Evolutionary conservation across 1,139 yeast genomes (phyloP), one percentile per base, ranked within the genome.

Genomic region (Yamadazyma triangularis): DNA sequence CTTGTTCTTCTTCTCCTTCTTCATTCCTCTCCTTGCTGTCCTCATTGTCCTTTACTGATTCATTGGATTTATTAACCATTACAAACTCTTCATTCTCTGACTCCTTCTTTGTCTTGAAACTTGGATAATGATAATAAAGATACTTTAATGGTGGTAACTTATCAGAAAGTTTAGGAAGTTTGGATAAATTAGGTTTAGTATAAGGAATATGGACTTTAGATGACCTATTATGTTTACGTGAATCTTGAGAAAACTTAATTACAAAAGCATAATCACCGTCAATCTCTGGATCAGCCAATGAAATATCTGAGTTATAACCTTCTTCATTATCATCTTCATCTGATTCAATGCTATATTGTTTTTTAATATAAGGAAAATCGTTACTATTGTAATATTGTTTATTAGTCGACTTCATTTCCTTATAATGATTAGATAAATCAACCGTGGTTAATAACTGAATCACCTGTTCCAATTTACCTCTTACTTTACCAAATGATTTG

Each of bases 241-340:
- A 23, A 28, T 53, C 54, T 24, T 50, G 50, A 23, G 42, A 48
- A 31, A 44, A 33, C 41, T 70, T 75, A 9, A 79, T 59, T 5
- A 63, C 59, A 44, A 79, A 81, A 0, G 72, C 77, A 46, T 61
- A 62, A 31, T 70, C 65, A 4, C 70, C 75, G 14, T 71, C 60
- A 10, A 70, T 50, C 29, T 63, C 65, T 1, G 81, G 80, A 34
- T 71, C 65, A 0, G 80, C 79, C 20, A 69, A 45, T 0, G 80
- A 73, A 1, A 73, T 55, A 38, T 67, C 73, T 0, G 77, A 70
- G 21, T 62, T 65, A 36, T 62, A 63, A 2, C 63, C 75, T 15
- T 45, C 51, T 18, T 41, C 44, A 13, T 47, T 54, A 14, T 4
- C 15, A 4, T 23, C 31, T 14, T n/a, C 22, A 3, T 19, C 23